A percentile compares a stretch with the other conserved stretches of the same genome.
Conservation (phyloP, 345 rosid genomes). For the Camelina laxa region DNA sequence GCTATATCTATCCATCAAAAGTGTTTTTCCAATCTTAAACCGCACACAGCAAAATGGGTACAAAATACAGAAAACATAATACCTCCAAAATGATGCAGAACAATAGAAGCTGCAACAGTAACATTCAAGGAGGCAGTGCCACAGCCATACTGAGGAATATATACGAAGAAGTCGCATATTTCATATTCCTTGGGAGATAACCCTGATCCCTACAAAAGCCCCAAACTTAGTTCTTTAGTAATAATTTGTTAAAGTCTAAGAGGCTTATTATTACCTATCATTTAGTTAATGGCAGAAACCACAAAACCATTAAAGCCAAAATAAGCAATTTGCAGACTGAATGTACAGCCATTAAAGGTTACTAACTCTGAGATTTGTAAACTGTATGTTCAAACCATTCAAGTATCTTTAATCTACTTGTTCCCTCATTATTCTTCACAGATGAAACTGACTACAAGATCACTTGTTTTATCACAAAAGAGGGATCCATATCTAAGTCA, state of each 20-base stretch:
- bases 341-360: not conserved
- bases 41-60: not conserved
- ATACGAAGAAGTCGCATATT: constrained; percentile 88
- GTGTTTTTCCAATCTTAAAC: constrained; percentile 1
- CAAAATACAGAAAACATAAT: not conserved
- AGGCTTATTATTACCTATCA: not conserved
- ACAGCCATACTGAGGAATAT: constrained; percentile 89
- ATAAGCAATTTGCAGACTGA: not conserved
- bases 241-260: not conserved
- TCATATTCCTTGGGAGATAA: constrained; percentile 90
- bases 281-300: not conserved
- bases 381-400: not conserved
- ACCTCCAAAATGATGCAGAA: constrained; percentile 97
- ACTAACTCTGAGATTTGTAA: not conserved
- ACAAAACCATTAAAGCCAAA: constrained; percentile 2
- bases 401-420: not conserved
- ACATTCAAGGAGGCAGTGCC: constrained; percentile 97
- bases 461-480: not conserved
- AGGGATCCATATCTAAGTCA: not conserved
- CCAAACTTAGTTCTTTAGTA: not conserved
- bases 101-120: constrained; percentile 95
- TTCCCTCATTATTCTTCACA: constrained; percentile 41
- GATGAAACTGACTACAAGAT: not conserved
- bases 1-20: not conserved
- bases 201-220: constrained; percentile 71